phyloP scores from a whole-genome alignment of 495 filamentous ascomycete species.

The Penicillium argentinense region DNA sequence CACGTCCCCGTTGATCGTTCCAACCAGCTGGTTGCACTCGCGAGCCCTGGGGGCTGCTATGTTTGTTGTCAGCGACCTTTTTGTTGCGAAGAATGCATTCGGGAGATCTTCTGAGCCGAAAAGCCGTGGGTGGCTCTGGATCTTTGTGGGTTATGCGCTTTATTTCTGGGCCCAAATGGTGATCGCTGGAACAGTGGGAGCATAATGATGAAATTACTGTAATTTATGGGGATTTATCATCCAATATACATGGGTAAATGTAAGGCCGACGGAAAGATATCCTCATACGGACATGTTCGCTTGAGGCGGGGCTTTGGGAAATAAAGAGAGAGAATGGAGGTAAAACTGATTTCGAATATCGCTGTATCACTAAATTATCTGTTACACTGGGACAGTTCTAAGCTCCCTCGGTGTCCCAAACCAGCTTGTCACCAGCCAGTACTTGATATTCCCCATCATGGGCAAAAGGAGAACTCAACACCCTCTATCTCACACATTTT shows the following conservation, averaged over 20 bases:
- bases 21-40: constrained; percentile 2
- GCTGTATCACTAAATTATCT: neutral
- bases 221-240: neutral
- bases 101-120: constrained; percentile 1
- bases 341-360: neutral
- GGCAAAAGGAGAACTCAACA: neutral
- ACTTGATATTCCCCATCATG: neutral
- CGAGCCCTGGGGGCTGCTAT: constrained; percentile 13
- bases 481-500: neutral
- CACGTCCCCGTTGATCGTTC: constrained; percentile 2
- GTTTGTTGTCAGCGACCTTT: constrained; percentile 16
- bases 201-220: neutral
- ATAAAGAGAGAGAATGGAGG: neutral
- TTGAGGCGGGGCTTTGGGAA: neutral
- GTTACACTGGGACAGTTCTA: neutral
- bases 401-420: neutral
- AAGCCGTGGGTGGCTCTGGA: neutral
- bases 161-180: constrained; percentile 19
- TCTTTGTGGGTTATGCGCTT: constrained; percentile 12
- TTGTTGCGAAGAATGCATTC: constrained; percentile 17
- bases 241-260: neutral
- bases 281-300: neutral
- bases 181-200: constrained; percentile 12
- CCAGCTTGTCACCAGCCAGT: neutral
- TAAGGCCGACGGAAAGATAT: neutral